These are phyloP conservation scores for Pythium pyrilobum DNA, from an alignment of 352 stramenopile species.

Conservation along the genomic window DNA sequence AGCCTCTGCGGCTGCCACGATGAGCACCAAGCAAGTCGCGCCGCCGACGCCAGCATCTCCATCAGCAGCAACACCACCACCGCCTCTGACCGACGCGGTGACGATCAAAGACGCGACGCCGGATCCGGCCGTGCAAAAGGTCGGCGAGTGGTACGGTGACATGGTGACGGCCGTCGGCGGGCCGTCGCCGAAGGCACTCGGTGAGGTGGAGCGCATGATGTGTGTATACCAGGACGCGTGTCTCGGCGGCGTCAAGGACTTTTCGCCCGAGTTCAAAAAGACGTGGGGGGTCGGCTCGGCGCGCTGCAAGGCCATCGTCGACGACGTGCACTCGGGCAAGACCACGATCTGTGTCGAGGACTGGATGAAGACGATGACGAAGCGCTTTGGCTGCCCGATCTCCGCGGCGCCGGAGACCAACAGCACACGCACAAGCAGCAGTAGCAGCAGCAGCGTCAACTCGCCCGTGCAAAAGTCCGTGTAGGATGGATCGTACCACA, in stretches of 20 bases:
- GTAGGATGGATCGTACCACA: no score
- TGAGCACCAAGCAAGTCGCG: no score
- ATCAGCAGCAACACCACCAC: neutral
- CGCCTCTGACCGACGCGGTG: neutral
- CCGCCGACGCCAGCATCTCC: neutral
- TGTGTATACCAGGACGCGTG: slow-evolving; percentile 25
- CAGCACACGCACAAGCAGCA: neutral
- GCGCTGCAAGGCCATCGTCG: slow-evolving; percentile 22
- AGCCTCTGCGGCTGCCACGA: no score
- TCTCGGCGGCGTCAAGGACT: slow-evolving; percentile 21
- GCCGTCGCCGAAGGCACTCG: slow-evolving; percentile 1
- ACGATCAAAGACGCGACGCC: neutral
- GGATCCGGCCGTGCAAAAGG: slow-evolving; percentile 10
- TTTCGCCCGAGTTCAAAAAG: slow-evolving; percentile 21
- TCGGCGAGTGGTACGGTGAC: slow-evolving; percentile 4
- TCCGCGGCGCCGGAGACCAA: neutral
- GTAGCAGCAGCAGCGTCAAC: neutral
- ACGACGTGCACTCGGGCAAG: slow-evolving; percentile 10
- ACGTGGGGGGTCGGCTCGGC: slow-evolving; percentile 14
- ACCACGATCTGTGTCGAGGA: slow-evolving; percentile 11
- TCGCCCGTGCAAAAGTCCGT: slow-evolving; percentile 5
- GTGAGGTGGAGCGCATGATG: slow-evolving; percentile 17
- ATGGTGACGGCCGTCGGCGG: slow-evolving; percentile 10
- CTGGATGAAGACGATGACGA: slow-evolving; percentile 19
- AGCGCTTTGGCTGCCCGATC: slow-evolving; percentile 17